A percentile compares a stretch with the other conserved stretches of the same genome.
Evolutionary conservation across 2,329 filamentous ascomycete genomes (phyloP).

Genomic region (Colletotrichum salicis): DNA sequence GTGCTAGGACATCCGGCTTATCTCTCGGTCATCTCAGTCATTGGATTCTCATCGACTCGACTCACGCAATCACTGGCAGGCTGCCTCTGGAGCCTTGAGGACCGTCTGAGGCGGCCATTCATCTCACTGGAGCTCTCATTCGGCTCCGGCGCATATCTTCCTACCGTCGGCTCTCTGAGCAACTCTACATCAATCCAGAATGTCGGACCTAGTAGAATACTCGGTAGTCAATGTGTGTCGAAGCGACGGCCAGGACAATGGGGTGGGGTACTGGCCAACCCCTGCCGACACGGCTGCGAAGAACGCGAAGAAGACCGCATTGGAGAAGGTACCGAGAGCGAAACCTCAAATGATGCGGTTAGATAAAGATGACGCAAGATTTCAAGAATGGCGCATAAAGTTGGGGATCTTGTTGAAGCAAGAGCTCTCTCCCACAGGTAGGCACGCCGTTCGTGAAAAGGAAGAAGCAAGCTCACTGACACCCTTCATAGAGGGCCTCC

Average conservation of each 20-base stretch:
- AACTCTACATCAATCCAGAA: not conserved
- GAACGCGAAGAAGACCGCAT: slow-evolving; percentile 48
- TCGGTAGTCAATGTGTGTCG: slow-evolving; percentile 50
- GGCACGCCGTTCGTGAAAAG: not conserved
- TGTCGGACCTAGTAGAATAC: slow-evolving; percentile 28
- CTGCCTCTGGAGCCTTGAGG: not conserved
- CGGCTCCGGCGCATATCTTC: not conserved
- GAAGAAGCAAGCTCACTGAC: slow-evolving; percentile 31
- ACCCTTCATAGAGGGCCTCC: slow-evolving; percentile 49
- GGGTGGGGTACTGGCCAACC: slow-evolving; percentile 54
- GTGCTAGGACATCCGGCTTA: slow-evolving; percentile 6
- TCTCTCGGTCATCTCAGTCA: not conserved
- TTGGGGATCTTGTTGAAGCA: slow-evolving; percentile 58
- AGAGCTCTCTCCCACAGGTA: slow-evolving; percentile 49
- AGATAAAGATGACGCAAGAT: slow-evolving; percentile 55
- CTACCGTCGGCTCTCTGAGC: not conserved
- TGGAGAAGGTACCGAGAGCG: slow-evolving; percentile 49
- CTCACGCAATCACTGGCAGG: not conserved
- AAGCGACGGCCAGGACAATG: slow-evolving; percentile 58
- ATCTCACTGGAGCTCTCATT: not conserved
- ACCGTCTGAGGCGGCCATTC: not conserved
- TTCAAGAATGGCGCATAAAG: slow-evolving; percentile 58
- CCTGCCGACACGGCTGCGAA: slow-evolving; percentile 47
- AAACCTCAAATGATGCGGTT: slow-evolving; percentile 57
- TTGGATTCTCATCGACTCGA: not conserved